A percentile compares a stretch with the other conserved stretches of the same genome.
Evolutionary conservation across 192 early-diverging fungal genomes (phyloP).

Genomic region (Glomus cerebriforme): DNA sequence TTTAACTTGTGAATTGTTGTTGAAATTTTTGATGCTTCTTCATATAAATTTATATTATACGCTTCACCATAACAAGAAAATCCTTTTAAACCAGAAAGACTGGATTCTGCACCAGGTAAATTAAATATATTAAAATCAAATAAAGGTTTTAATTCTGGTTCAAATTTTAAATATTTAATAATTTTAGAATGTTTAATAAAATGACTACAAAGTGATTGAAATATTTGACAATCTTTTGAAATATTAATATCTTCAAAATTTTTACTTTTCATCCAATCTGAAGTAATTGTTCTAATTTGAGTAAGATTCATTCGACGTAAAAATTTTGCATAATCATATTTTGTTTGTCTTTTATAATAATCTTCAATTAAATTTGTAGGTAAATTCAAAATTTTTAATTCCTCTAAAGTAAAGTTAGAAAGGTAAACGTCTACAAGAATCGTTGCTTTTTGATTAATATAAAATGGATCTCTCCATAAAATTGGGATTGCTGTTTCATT

Average conservation of each 20-base stretch:
- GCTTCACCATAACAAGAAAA: background rate
- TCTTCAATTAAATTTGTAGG: background rate
- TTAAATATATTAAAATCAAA: background rate
- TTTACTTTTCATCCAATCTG: background rate
- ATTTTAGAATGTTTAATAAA: background rate
- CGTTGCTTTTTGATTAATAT: background rate
- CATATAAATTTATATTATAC: background rate
- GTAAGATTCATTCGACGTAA: background rate
- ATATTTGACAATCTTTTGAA: background rate
- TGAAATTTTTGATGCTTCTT: background rate
- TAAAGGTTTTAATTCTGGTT: background rate
- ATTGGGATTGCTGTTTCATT: background rate
- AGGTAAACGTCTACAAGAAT: background rate
- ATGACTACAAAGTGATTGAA: background rate
- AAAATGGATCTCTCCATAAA: constrained; percentile 7
- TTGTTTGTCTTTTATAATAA: background rate
- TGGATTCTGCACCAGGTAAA: background rate
- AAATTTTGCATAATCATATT: background rate
- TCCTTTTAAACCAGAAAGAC: background rate
- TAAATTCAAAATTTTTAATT: background rate
- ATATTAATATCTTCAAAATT: background rate
- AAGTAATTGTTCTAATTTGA: background rate
- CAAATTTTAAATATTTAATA: background rate
- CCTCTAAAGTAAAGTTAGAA: background rate
- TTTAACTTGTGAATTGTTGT: background rate